These are phyloP conservation scores for Backusella tarrabulga DNA, from an alignment of 192 early-diverging fungal genomes.

Conservation along the genomic window DNA sequence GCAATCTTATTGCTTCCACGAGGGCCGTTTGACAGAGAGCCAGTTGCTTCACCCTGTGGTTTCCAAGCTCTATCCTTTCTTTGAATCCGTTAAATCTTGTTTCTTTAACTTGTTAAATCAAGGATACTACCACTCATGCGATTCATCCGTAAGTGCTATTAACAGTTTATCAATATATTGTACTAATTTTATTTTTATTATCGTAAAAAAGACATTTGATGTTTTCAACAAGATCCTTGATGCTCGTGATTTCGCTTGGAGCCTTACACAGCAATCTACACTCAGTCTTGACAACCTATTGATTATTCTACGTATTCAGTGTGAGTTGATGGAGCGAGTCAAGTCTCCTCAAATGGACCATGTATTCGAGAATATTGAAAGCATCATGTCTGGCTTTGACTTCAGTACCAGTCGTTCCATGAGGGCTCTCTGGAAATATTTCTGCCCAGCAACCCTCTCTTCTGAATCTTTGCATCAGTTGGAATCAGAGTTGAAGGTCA, in stretches of 20 bases:
- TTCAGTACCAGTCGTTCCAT: conserved; percentile 46
- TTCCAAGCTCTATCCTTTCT: conserved; percentile 43
- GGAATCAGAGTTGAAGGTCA: conserved; percentile 36
- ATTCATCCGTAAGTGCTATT: background rate
- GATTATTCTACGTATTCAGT: conserved; percentile 47
- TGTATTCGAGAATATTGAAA: conserved; percentile 6
- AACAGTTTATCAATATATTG: background rate
- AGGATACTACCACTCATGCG: conserved; percentile 10
- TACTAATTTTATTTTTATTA: background rate
- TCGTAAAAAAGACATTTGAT: conserved; percentile 21
- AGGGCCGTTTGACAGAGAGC: conserved; percentile 37
- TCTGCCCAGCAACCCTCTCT: conserved; percentile 48
- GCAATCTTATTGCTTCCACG: conserved; percentile 41
- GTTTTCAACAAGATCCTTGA: conserved; percentile 48
- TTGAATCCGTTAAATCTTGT: conserved; percentile 32
- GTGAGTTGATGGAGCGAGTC: conserved; percentile 13
- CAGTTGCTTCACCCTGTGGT: conserved; percentile 46
- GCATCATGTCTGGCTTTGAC: conserved; percentile 29
- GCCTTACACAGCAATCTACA: conserved; percentile 32
- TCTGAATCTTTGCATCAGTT: conserved; percentile 41
- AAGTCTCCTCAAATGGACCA: background rate
- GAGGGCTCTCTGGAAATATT: conserved; percentile 54
- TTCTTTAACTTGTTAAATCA: conserved; percentile 30
- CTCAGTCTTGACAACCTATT: conserved; percentile 55
- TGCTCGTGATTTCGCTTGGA: conserved; percentile 52